phyloP scores from a whole-genome alignment of 2,329 filamentous ascomycete species.

The Ambrosiella cleistominuta region DNA sequence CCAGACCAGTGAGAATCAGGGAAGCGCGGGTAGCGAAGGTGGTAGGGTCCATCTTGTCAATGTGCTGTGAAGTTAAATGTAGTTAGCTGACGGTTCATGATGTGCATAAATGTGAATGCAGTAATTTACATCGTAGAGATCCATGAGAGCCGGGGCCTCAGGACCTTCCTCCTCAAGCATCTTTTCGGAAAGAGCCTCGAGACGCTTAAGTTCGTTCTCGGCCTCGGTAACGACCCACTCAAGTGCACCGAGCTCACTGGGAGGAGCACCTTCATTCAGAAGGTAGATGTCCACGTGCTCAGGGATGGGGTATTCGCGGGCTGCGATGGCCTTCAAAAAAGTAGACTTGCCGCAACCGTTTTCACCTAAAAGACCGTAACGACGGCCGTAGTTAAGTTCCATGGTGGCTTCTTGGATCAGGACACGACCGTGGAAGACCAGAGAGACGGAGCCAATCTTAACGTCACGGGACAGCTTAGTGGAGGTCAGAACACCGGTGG shows the following conservation, averaged over 20 bases:
- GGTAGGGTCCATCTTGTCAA: constrained; percentile 96
- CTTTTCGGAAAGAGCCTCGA: constrained; percentile 78
- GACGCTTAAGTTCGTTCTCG: constrained; percentile 74
- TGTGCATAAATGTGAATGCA: neutral
- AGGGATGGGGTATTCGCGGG: constrained; percentile 87
- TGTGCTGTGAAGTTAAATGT: constrained; percentile 43
- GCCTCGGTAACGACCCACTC: constrained; percentile 97
- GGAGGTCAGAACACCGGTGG: constrained; percentile 87
- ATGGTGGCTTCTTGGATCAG: constrained; percentile 86
- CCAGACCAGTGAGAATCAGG: constrained; percentile 92
- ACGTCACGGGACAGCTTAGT: constrained; percentile 75
- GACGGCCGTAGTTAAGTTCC: constrained; percentile 79
- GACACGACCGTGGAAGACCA: constrained; percentile 96
- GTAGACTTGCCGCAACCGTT: constrained; percentile 99
- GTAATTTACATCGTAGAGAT: constrained; percentile 74
- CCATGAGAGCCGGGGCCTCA: constrained; percentile 75
- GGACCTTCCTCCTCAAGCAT: constrained; percentile 84
- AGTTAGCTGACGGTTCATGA: constrained; percentile 13
- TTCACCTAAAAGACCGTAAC: constrained; percentile 91
- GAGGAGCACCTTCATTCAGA: constrained; percentile 88
- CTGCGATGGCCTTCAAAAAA: constrained; percentile 84
- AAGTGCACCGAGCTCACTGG: constrained; percentile 72
- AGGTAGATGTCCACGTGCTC: constrained; percentile 97
- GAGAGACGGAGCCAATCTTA: constrained; percentile 83
- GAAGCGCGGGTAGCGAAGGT: constrained; percentile 93